Evolutionary conservation across 1,139 yeast genomes (phyloP), one percentile per base, ranked within the genome.

Genomic region (Scheffersomyces quercinus): DNA sequence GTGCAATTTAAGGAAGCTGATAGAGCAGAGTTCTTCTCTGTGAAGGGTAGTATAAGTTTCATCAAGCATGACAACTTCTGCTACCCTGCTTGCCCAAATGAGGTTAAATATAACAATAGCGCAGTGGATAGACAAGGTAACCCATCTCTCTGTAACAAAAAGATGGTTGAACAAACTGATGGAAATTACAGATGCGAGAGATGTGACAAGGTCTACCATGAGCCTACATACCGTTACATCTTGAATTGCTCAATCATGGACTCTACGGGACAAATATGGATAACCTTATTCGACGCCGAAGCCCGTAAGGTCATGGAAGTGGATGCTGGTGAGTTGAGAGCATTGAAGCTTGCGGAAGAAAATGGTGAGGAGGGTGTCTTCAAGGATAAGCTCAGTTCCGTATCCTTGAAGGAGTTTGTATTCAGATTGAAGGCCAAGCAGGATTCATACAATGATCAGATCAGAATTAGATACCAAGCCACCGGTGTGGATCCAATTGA

Each of bases 1-100:
- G 85, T 83, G 55, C 81, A 84, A 52, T 69, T 87, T 44, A 68
- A 75, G 60, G 79, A 81, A 42, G 50, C 56, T 2, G 93, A 85
- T 45, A 82, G 80, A 51, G 86, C 95, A 9, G 97, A 90, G 56
- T 90, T 74, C 60, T 89, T 88, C 66, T 72, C 77, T 30, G 62
- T 85, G 39, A 88, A 85, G 59, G 97, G 91, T 1, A 78, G 89
- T 4, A 74, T 91, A 37, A 79, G 83, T 43, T 86, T 75, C 56
- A 70, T 89, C 46, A 84, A 83, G 64, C 80, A 85, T 14, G 95
- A 87, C 48, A 85, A 79, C 52, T 81, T 90, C 62, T 81, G 88
- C 42, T 93, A 93, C 61, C 96, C 98, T 10, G 95, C 98, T n/a
- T 95, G 99, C 68, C 69, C 75, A 28, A 75, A 80, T 43, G 82